Conservation (phyloP, 768 basidiomycete genomes). For the Tricholoma terreum region DNA sequence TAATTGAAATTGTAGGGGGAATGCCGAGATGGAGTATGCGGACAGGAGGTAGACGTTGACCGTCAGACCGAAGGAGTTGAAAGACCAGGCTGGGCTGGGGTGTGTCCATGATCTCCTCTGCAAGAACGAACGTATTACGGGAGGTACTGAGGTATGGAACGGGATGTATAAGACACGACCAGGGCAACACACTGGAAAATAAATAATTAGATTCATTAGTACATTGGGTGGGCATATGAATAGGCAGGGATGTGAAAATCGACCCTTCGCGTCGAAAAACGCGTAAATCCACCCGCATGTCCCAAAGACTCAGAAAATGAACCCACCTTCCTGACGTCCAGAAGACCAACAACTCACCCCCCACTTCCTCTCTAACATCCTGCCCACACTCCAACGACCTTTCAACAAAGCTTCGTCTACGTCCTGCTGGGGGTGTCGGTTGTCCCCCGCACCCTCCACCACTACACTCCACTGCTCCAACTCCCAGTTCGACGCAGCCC, state of each 20-base stretch:
- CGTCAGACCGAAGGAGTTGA: slow-evolving; percentile 7
- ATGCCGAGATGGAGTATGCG: not conserved
- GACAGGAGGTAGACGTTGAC: slow-evolving; percentile 5
- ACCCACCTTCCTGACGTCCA: slow-evolving; percentile 75
- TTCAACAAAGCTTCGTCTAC: slow-evolving; percentile 85
- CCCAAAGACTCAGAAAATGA: too few relatives aligned
- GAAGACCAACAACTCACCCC: slow-evolving; percentile 85
- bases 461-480: too few relatives aligned
- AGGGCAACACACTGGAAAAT: slow-evolving; percentile 75
- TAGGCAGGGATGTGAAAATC: too few relatives aligned
- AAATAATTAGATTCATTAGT: slow-evolving; percentile 10
- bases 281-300: too few relatives aligned
- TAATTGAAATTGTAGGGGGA: too few relatives aligned
- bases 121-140: slow-evolving; percentile 11
- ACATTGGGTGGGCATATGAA: too few relatives aligned
- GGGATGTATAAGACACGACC: slow-evolving; percentile 67
- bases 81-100: slow-evolving; percentile 9
- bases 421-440: slow-evolving; percentile 37
- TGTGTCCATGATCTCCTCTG: not conserved
- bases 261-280: too few relatives aligned
- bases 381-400: slow-evolving; percentile 79
- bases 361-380: slow-evolving; percentile 66
- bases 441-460: too few relatives aligned
- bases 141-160: slow-evolving; percentile 60
- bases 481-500: slow-evolving; percentile 1